Conservation (phyloP, 1,284 basidiomycete species). For the Coniophora puteana region DNA sequence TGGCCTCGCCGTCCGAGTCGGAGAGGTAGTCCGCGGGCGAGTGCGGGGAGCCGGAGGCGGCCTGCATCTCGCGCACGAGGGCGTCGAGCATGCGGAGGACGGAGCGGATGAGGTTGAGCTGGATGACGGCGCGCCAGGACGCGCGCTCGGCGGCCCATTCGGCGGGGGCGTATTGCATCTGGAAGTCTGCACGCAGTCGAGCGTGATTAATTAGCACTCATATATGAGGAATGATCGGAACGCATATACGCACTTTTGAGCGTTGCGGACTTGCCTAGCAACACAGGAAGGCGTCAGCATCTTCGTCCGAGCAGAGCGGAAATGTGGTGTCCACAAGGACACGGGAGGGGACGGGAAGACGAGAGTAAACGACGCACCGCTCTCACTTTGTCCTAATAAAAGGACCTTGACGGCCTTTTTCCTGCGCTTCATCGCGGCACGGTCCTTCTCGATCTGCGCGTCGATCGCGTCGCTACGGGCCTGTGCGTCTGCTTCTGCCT, state of each 20-base stretch:
- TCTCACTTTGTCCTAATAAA: conserved; percentile 70
- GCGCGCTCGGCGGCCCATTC: conserved; percentile 66
- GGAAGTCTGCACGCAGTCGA: conserved; percentile 50
- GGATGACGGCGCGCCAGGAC: conserved; percentile 72
- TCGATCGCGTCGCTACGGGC: conserved; percentile 64
- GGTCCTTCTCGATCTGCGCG: conserved; percentile 57
- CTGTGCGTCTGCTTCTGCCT: conserved; percentile 56
- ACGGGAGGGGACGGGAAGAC: conserved; percentile 19
- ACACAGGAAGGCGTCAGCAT: background rate
- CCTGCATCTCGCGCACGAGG: conserved; percentile 51
- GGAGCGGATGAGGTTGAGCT: conserved; percentile 71
- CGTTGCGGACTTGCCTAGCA: conserved; percentile 48
- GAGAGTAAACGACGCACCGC: conserved; percentile 42
- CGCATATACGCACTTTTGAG: conserved; percentile 42
- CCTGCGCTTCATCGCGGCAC: conserved; percentile 47
- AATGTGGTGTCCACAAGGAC: too few species aligned
- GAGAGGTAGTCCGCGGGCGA: conserved; percentile 29
- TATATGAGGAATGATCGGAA: background rate
- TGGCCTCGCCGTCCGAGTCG: conserved; percentile 24
- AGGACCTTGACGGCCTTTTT: conserved; percentile 58
- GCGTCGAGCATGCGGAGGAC: conserved; percentile 56
- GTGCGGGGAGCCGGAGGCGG: conserved; percentile 24
- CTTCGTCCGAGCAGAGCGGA: background rate
- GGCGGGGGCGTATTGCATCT: conserved; percentile 59
- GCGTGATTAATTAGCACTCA: conserved; percentile 3